Percentiles rank a stretch among this genome's conserved stretches.
Conservation (phyloP, 305 asterid genomes). For the Fraxinus ornus region DNA sequence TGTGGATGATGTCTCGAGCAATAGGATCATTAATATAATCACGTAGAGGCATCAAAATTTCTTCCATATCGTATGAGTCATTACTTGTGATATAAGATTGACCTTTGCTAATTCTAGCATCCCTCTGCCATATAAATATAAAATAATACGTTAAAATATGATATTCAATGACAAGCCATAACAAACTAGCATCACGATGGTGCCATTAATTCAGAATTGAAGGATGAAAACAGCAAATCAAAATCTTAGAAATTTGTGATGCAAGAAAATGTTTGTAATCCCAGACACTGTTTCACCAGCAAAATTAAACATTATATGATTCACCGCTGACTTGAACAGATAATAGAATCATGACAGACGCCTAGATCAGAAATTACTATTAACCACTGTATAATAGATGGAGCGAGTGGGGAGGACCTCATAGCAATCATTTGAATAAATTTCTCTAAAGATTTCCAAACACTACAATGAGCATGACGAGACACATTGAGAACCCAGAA, state of each 20-base stretch:
- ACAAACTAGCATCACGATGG: slow-evolving; percentile 6
- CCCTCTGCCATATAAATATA: slow-evolving; percentile 61
- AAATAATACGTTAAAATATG: slow-evolving; percentile 6
- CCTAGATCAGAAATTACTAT: background rate
- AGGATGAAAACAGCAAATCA: background rate
- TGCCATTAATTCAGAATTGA: background rate
- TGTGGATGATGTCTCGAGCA: slow-evolving; percentile 80
- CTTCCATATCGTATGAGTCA: slow-evolving; percentile 72
- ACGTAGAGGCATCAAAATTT: slow-evolving; percentile 77
- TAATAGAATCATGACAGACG: background rate
- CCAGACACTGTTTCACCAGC: slow-evolving; percentile 10
- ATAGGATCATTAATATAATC: slow-evolving; percentile 77
- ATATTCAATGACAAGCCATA: slow-evolving; percentile 11
- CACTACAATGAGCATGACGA: slow-evolving; percentile 4
- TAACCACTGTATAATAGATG: background rate
- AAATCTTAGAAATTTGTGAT: background rate
- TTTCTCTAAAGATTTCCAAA: slow-evolving; percentile 1
- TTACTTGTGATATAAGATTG: slow-evolving; percentile 35
- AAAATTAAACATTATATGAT: background rate
- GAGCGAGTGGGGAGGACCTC: background rate
- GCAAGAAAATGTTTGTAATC: slow-evolving; percentile 7
- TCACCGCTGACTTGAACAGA: background rate
- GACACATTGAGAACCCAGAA: slow-evolving; percentile 1
- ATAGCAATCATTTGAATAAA: background rate
- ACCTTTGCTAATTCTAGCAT: slow-evolving; percentile 60